Evolutionary conservation across 176 grass and related monocot genomes (phyloP), one percentile per base, ranked within the genome.

Genomic region (Avena sativa): DNA sequence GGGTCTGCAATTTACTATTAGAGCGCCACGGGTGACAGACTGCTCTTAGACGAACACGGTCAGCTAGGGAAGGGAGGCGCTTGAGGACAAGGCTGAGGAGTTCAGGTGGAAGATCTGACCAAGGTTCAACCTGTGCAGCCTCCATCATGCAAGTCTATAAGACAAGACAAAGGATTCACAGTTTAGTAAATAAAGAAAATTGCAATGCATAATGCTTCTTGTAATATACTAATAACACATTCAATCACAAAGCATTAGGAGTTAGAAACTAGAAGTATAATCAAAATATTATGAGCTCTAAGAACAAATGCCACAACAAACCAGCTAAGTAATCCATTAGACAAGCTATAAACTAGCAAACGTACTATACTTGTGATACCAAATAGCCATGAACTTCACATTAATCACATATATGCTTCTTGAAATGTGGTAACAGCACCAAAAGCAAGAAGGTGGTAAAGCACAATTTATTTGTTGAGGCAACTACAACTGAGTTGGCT

Each of bases 31-130:
- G 6, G 3, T 26, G 40, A 44, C 85, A 87, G 12, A 80, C 66
- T 3, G 85, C 77, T 34, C 85, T 57, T 8, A 80, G 36, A 10
- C 55, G 77, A 46, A 81, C 55, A 32, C 55, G 85, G 19, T 81
- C 85, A 28, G 53, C 55, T 5, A 70, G 74, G 1, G 84, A 55
- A 10, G 84, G 48, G n/a, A 86, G 62, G 0, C 61, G 62, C 14
- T 36, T 12, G 50, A 79, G 84, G 32, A 86, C 62, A 5, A 86
- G 62, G 21, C 67, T 9, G 34, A 70, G 15, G 34, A 70, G 67
- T 70, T 70, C 67, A 0, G 67, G 67, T 34, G 1, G 32, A 70
- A 70, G 67, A 70, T 70, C 67, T 70, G 67, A 70, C 67, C 67
- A 70, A 70, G 67, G 34, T 43, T 34, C 16, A 70, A 20, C 40